Base-by-base conservation (phyloP, 345 rosid species). In the Boechera retrofracta region DNA sequence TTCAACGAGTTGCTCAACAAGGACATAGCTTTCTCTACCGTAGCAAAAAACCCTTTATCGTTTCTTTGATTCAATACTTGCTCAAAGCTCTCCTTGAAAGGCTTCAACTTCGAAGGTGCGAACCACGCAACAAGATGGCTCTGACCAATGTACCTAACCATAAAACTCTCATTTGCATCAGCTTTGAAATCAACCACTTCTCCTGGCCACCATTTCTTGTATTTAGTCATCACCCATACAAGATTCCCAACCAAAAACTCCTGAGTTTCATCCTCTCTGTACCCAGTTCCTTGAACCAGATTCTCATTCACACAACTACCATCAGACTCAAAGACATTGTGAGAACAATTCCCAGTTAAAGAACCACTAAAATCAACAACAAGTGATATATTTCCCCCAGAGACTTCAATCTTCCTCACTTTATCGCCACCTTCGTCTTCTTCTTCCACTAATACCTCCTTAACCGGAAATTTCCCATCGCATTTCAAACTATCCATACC, bases 171-270 rank as follows among this genome's bases (percentile, higher is more conserved):
- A 5, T 79, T 63, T 31, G 71, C 62, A 77, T 47, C 57, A 69
- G 83, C 66, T 79, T 71, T 58, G 61, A 72, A 57, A 86, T 82
- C 83, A 36, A 76, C 71, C 41, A 92, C 76, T 86, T 86, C 90
- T 65, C 97, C 97, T 1, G 97, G 97, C 97, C 98, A 91, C 97
- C 98, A 94, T 51, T 82, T 84, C 47, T 80, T 79, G 72, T 74
- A 83, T 72, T 85, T 89, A 26, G 83, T 83, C 81, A 82, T 89
- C 59, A 83, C 83, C 97, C 97, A 94, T 7, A 94, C 97, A 60
- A 90, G 74, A 82, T 91, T 93, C 31, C 97, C 97, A 15, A 81
- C 86, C 47, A 61, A 42, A 72, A 86, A 82, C 76, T 72, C 77
- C 71, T 59, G 16, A 42, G 81, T 73, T 53, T 54, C 52, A 70